Evolutionary conservation across 306 rosid species (phyloP), one percentile per base, ranked within the genome.

Genomic region (Luffa acutangula): DNA sequence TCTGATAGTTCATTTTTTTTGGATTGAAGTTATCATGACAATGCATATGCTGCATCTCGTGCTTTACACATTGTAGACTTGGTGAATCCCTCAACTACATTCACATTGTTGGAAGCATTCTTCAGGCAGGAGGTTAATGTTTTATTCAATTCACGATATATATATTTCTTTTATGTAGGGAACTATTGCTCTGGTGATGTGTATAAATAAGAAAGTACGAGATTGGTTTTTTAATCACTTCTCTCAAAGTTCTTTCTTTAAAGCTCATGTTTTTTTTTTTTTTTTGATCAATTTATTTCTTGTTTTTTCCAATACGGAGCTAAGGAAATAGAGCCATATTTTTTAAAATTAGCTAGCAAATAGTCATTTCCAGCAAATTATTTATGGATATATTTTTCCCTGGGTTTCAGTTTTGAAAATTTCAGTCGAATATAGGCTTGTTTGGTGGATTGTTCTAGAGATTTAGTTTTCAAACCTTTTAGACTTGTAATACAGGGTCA

Each of bases 1-100:
- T 74, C 17, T 70, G 80, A 51, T 73, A 10, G 13, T 73, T 72
- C 3, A 6, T 73, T 31, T 73, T 48, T 31, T 14, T 49, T 73
- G 79, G 76, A 78, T 63, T 72, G 89, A 87, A 95, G 99, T 39
- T 95, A 91, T 85, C 99, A 95, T 71, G 97, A 95, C 87, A 88
- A 91, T 74, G 94, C 97, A 58, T 95, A 83, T 80, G 92, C 83
- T 81, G 37, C 92, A 3, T 95, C 97, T 25, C 99, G 97, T 71
- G 97, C 96, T 58, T 18, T 95, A 84, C 99, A 95, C 79, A 84
- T 95, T 10, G 91, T 86, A 15, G 87, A 91, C 42, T 56, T 54
- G 21, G 86, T 91, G 85, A 86, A 91, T 72, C 3, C 80, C 49
- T 84, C 97, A 76, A 91, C 93, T 51, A 88, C 97, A 3, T 95